Evolutionary conservation across 129 eudicot genomes (phyloP), one percentile per base, ranked within the genome.

Genomic region (Pseudognaphalium luteoalbum): DNA sequence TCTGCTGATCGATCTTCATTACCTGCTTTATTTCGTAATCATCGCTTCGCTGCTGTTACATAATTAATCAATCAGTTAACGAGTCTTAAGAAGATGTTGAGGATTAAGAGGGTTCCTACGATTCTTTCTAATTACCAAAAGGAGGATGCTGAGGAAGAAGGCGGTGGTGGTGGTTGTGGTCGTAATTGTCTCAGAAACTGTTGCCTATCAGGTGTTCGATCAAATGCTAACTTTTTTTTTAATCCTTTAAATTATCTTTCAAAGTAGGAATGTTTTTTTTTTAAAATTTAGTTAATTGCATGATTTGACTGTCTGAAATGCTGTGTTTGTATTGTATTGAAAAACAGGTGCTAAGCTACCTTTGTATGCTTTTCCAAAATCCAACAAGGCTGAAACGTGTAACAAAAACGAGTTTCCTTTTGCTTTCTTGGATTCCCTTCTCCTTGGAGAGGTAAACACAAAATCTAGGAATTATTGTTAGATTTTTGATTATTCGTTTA

Each of bases 381-480:
- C 57, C 78, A 78, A 68, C 68, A 79, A 83, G 56, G 54, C 66
- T 78, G 86, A 75, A 54, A 74, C 3, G 54, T 41, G 75, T 42
- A 81, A 78, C 20, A 77, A 82, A 37, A 68, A 82, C 19, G 87
- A 85, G 77, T 76, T 83, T 60, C 91, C 92, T 32, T 84, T 86
- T 75, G 90, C 89, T 59, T 95, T 95, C 86, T 34, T 95, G 80
- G 94, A 91, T 66, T 89, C 97, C 30, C 97, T 95, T 67, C 85
- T 95, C 34, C 90, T 91, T 32, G 99, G 97, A 29, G 97, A 91
- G 94, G 99, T 95, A 47, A 47, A 12, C 9, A 2, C 42, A 0
- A 37, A 37, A 9, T 44, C 16, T 44, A 16, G 0, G 54, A 47
- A 47, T 11, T 1, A 3, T 3, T 21, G 47, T 28, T 11, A n/a